Conservation (phyloP, 495 filamentous ascomycete genomes). For the Lindgomyces ingoldianus region DNA sequence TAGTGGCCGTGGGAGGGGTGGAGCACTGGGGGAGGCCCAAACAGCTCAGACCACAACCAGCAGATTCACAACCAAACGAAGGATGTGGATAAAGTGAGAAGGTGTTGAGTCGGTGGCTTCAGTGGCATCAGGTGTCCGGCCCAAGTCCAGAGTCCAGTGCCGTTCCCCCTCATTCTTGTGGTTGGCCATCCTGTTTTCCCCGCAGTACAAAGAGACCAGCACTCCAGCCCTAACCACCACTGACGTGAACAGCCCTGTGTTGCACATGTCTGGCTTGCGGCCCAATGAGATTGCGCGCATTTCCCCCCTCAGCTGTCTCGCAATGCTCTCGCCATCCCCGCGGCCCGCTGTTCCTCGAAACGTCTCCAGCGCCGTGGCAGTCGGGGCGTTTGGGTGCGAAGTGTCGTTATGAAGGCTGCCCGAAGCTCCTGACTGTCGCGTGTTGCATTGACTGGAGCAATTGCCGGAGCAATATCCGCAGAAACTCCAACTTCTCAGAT, state of each 20-base stretch:
- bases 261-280: not conserved
- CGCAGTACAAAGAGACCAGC: not conserved
- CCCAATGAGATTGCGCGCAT: not conserved
- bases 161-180: not conserved
- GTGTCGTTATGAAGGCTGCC: not conserved
- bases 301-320: not conserved
- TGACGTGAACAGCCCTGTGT: not conserved
- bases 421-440: conserved; percentile 2
- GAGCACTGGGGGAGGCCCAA: not conserved
- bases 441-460: not conserved
- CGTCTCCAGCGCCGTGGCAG: not conserved
- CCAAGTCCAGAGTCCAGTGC: not conserved
- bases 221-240: not conserved
- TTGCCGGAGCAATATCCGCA: not conserved
- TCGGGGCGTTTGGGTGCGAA: not conserved
- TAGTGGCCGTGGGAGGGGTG: not conserved
- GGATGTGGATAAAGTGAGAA: not conserved
- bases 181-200: not conserved
- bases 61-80: not conserved
- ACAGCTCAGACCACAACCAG: not conserved
- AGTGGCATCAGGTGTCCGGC: not conserved
- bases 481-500: not conserved
- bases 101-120: not conserved
- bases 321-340: not conserved
- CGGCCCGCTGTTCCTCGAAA: not conserved